These are phyloP conservation scores for Globisporangium splendens DNA, from an alignment of 352 stramenopile species.

Conservation along the genomic window DNA sequence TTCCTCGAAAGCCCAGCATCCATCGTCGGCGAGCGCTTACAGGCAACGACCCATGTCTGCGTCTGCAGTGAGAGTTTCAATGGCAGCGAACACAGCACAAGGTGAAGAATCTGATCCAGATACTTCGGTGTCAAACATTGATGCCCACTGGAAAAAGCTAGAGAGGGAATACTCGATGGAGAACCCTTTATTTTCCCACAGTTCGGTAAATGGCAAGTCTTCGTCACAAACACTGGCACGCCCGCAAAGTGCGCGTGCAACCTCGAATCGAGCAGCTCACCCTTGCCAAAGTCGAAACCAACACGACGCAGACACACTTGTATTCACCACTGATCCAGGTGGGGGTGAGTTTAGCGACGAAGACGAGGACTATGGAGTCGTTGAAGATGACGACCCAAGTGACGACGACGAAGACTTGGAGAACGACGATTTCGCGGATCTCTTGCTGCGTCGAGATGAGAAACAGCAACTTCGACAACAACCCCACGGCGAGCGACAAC, in stretches of 20 bases:
- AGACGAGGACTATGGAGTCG: constrained; percentile 37
- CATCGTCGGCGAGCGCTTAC: constrained; percentile 18
- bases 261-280: constrained; percentile 1
- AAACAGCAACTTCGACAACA: neutral
- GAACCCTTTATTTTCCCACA: neutral
- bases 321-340: neutral
- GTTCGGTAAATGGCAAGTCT: neutral
- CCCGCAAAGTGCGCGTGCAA: constrained; percentile 36
- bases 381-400: constrained; percentile 35
- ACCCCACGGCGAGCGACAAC: neutral
- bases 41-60: constrained; percentile 29
- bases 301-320: neutral
- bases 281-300: neutral
- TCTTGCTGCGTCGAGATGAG: constrained; percentile 5
- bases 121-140: constrained; percentile 12
- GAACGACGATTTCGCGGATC: constrained; percentile 17
- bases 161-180: constrained; percentile 30
- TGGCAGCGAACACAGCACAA: neutral
- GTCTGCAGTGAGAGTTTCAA: constrained; percentile 7
- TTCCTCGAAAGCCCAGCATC: constrained; percentile 4
- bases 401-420: constrained; percentile 20
- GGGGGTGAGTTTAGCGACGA: constrained; percentile 17
- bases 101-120: neutral
- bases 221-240: constrained; percentile 14
- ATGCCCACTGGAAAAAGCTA: constrained; percentile 40